phyloP scores from a whole-genome alignment of 441 rosid genomes.

The Brassica hybrid region DNA sequence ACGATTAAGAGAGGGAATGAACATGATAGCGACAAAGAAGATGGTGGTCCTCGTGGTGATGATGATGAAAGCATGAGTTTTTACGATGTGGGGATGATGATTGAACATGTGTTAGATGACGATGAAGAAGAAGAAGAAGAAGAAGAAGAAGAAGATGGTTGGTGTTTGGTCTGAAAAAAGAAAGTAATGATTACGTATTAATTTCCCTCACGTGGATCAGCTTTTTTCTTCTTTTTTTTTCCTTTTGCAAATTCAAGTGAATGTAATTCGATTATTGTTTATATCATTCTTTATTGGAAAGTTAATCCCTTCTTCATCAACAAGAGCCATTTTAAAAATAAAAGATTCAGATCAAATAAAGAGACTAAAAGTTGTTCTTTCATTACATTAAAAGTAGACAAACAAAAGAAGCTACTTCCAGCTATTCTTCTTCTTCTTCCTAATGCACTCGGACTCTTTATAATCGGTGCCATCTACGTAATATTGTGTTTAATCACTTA shows the following conservation, averaged over 20 bases:
- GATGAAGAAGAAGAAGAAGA: slow-evolving; percentile 69
- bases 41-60: slow-evolving; percentile 12
- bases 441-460: slow-evolving; percentile 41
- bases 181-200: slow-evolving; percentile 43
- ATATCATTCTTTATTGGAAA: slow-evolving; percentile 14
- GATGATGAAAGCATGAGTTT: slow-evolving; percentile 39
- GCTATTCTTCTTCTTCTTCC: slow-evolving; percentile 2
- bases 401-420: slow-evolving; percentile 30
- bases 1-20: slow-evolving; percentile 8
- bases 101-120: slow-evolving; percentile 40
- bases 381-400: slow-evolving; percentile 27
- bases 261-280: background rate
- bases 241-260: slow-evolving; percentile 7
- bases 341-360: slow-evolving; percentile 10
- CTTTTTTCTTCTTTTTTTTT: slow-evolving; percentile 6
- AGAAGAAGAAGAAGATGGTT: slow-evolving; percentile 72
- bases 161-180: slow-evolving; percentile 55
- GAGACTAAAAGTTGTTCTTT: slow-evolving; percentile 27
- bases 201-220: slow-evolving; percentile 16
- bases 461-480: slow-evolving; percentile 40
- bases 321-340: slow-evolving; percentile 10
- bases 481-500: background rate
- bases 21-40: slow-evolving; percentile 27
- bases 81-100: slow-evolving; percentile 45
- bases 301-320: slow-evolving; percentile 3